Evolutionary conservation across 257 asterid genomes (phyloP), one percentile per base, ranked within the genome.

Genomic region (Solanum verrucosum): DNA sequence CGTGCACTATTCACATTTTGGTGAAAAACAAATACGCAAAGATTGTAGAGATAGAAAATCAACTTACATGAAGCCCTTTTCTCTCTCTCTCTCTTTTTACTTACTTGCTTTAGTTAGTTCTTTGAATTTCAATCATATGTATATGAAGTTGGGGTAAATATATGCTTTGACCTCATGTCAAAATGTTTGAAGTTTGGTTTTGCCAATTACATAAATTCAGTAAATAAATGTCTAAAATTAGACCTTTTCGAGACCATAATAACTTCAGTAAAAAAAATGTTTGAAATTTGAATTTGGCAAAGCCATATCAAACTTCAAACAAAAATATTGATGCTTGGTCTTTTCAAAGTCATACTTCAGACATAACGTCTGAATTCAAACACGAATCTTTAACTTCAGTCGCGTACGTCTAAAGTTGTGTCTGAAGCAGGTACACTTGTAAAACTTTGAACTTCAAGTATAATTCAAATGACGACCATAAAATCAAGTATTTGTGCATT

Each of bases 371-470:
- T 63, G 70, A 63, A 63, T 63, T 63, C 31, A 23, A 7, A 63
- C 14, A 27, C 7, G 14, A 63, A 23, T 63, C 4, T 7, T 63
- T 2, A 23, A 23, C 0, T 63, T 9, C 0, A 63, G 1, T 23
- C 11, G 4, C 4, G 14, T 40, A 40, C 6, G 3, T 23, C 7
- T 9, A 1, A 9, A 23, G 1, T 63, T 9, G 15, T 4, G 3
- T 59, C 6, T 3, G 3, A 9, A 63, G 0, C 6, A 21, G 0
- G 1, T 9, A 21, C 25, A 60, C 0, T 60, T 60, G 1, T 4
- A 49, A 49, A 49, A 49, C 20, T 49, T 49, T 60, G 2, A 60
- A 63, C 31, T 4, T 9, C 15, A 4, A 9, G 0, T 59, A 59
- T 59, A 21, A 59, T 23, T 23, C 25, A 23, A 63, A 63, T n/a